Conservation (phyloP, 2,329 filamentous ascomycete species). For the Epichloe brachyelytri region DNA sequence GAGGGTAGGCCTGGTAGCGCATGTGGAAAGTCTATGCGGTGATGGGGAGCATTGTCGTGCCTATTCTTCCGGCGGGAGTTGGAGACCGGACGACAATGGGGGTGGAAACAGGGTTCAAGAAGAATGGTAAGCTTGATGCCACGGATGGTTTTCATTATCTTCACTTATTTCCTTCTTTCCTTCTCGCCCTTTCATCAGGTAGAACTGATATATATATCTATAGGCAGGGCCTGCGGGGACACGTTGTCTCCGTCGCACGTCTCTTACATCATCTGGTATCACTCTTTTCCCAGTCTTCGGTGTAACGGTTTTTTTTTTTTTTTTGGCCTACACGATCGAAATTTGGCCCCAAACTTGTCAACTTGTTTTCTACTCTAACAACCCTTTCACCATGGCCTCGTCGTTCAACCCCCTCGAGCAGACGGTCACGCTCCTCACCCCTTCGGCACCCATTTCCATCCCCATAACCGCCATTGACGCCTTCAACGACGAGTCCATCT, state of each 20-base stretch:
- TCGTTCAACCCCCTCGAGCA: conserved; percentile 24
- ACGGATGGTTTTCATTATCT: neutral
- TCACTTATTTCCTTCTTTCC: neutral
- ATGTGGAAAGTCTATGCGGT: neutral
- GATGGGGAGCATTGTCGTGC: neutral
- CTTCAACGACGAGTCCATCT: conserved; percentile 19
- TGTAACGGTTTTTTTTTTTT: neutral
- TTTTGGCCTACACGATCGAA: neutral
- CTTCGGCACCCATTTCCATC: conserved; percentile 17
- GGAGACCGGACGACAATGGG: neutral
- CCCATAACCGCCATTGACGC: conserved; percentile 21
- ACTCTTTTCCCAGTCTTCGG: neutral
- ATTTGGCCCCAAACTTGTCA: no score
- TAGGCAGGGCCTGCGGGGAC: no score
- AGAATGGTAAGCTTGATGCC: neutral
- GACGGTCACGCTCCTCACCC: conserved; percentile 20
- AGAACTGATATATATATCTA: no score
- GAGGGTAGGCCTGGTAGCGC: neutral
- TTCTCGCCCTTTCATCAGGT: neutral
- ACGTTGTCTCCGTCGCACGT: no score
- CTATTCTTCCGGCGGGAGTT: neutral
- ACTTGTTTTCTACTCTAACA: no score
- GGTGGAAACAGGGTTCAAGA: no score
- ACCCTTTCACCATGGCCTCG: neutral
- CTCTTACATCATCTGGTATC: no score